phyloP scores from a whole-genome alignment of 805 yeast genomes.

The Saccharomyces mikatae region DNA sequence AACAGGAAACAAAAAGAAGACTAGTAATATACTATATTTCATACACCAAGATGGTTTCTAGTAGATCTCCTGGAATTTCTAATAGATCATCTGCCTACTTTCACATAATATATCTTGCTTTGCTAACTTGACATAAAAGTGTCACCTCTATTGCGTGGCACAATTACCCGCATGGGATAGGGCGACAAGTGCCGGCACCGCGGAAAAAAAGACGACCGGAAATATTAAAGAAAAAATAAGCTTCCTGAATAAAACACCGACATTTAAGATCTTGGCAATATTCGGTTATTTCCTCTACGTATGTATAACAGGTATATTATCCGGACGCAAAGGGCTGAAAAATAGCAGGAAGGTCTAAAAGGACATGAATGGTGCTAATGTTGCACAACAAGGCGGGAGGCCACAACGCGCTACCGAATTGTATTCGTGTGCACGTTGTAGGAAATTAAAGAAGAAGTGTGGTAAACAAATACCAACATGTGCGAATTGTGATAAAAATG shows the following conservation, averaged over 20 bases:
- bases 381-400: background rate
- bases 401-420: slow-evolving; percentile 7
- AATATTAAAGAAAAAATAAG: background rate
- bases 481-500: slow-evolving; percentile 34
- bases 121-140: background rate
- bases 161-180: background rate
- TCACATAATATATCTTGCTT: background rate
- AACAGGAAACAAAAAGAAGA: background rate
- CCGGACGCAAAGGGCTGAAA: background rate
- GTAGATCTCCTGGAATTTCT: background rate
- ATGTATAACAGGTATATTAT: background rate
- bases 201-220: background rate
- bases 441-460: slow-evolving; percentile 44
- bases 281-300: background rate
- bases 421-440: slow-evolving; percentile 40
- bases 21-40: too few species aligned
- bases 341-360: slow-evolving; percentile 4
- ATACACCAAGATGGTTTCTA: background rate
- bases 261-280: background rate
- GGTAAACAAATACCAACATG: slow-evolving; percentile 39
- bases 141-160: background rate
- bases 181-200: background rate
- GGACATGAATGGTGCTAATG: slow-evolving; percentile 2
- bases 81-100: background rate
- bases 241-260: background rate